Base-by-base conservation (phyloP, 305 asterid species). In the Stenogyne calaminthoides region DNA sequence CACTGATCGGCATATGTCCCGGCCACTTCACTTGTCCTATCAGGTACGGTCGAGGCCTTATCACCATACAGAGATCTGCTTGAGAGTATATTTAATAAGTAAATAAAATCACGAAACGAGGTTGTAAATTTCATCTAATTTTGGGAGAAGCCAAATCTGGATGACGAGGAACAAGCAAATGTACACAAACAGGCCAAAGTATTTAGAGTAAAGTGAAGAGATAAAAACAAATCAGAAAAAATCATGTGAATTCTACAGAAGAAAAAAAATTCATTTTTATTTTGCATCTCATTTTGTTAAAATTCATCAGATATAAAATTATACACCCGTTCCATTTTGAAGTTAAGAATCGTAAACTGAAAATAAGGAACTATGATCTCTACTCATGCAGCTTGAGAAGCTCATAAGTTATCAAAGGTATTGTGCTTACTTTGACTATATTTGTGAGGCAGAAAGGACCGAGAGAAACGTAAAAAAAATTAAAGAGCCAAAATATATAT, bases 1-100 rank as follows among this genome's bases (percentile, higher is more conserved):
- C 97, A 94, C 71, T 84, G 80, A 71, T 82, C 84, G 0, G 96
- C 96, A 73, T 94, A 91, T 58, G 46, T 78, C 72, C 91, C 90
- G 2, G 93, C 19, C 55, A 67, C 84, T 85, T 88, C 96, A 60
- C 81, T 91, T 40, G 95, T 91, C 80, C 97, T 86, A 71, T 94
- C 97, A 15, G 96, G 80, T 55, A 74, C 51, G 52, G 77, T 47
- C 32, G 88, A 88, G 70, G 96, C 97, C 56, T 85, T 85, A 69
- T 91, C 89, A 14, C 97, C 96, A 22, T 84, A 85, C 16, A 78
- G 27, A 61, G 88, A 86, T 83, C 98, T 91, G 89, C 32, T 82
- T 14, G 39, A 73, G 54, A 9, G 46, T 10, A 71, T 14, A 64
- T 16, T 20, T 34, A 12, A 12, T 55, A 55, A 18, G 58, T 7